Evolutionary conservation across 1,139 yeast species (phyloP).

Genomic region (Schizosaccharomyces versatilis): DNA sequence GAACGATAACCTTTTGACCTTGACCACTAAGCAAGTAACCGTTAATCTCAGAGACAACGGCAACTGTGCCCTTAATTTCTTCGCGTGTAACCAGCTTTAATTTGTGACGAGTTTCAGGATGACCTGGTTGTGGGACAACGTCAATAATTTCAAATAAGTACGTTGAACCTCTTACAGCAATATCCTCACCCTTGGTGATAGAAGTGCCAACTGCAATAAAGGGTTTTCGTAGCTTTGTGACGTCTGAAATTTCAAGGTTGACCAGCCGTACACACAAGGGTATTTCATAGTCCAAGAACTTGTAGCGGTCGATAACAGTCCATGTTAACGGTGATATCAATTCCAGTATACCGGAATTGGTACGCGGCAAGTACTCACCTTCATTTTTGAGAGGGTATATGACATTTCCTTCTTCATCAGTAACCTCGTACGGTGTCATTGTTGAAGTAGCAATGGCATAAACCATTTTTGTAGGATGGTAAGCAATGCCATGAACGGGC

Average conservation of each 20-base stretch:
- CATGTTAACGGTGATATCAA: constrained; percentile 55
- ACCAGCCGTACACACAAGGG: constrained; percentile 38
- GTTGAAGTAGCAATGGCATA: constrained; percentile 43
- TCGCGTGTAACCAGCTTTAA: constrained; percentile 58
- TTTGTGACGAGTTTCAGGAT: constrained; percentile 63
- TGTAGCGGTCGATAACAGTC: constrained; percentile 43
- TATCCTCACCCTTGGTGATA: constrained; percentile 56
- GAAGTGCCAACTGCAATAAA: constrained; percentile 64
- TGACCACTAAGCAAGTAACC: constrained; percentile 72
- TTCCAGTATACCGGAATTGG: constrained; percentile 39
- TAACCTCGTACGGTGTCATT: constrained; percentile 38
- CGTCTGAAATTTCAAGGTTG: constrained; percentile 29
- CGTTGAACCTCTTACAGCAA: constrained; percentile 61
- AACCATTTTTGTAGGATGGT: constrained; percentile 47
- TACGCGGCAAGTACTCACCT: constrained; percentile 28
- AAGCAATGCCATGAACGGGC: constrained; percentile 48
- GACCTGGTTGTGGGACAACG: constrained; percentile 75
- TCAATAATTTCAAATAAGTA: constrained; percentile 55
- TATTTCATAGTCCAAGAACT: constrained; percentile 45
- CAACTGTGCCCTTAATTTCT: constrained; percentile 65
- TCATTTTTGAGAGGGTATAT: constrained; percentile 15
- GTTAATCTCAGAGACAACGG: constrained; percentile 55
- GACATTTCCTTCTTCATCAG: constrained; percentile 49
- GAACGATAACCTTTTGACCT: constrained; percentile 51
- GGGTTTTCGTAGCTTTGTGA: constrained; percentile 39